Evolutionary conservation across 1,284 basidiomycete genomes (phyloP), one percentile per base, ranked within the genome.

Genomic region (Anthracocystis walkeri): DNA sequence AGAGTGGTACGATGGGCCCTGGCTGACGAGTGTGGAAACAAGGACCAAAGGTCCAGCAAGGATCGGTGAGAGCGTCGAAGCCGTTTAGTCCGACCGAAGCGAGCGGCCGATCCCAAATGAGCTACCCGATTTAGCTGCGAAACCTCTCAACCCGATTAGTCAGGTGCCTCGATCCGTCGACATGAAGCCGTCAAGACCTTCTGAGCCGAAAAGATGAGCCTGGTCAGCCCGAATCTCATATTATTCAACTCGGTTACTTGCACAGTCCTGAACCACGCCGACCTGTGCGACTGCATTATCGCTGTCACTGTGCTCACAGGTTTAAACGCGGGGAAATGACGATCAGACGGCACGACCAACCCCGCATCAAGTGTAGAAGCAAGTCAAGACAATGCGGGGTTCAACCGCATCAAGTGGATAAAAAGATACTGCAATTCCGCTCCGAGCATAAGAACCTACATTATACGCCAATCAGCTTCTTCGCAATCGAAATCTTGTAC

Each of bases 401-500:
- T 16, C 35, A 38, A 16, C 35, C 12, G 16, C 14, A 38, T 38
- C 35, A 38, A 38, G 35, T 11, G 16, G 16, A 38, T 5, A 16
- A 16, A 38, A 14, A 16, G 16, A 16, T 38, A 14, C 35, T 38
- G 35, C 35, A 38, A 38, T 38, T 38, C 35, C 35, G 35, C 35
- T 16, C 14, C 14, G 14, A 38, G n/a, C 5, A n/a, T 31, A 3
- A 29, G 18, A 14, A 16, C 11, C 35, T 23, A 10, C 29, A 21
- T 68, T 45, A 77, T 20, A 73, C 56, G 7, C 66, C 72, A 18
- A 69, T 63, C 12, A 80, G 62, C 60, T 64, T 72, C 55, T 76
- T 75, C 4, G 70, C 75, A 20, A 76, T 51, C 50, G 75, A 70
- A 25, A 78, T 65, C 58, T 74, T 77, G 46, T 67, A 65, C 76